phyloP scores from a whole-genome alignment of 352 stramenopile species.

The Phytophthora europaea region DNA sequence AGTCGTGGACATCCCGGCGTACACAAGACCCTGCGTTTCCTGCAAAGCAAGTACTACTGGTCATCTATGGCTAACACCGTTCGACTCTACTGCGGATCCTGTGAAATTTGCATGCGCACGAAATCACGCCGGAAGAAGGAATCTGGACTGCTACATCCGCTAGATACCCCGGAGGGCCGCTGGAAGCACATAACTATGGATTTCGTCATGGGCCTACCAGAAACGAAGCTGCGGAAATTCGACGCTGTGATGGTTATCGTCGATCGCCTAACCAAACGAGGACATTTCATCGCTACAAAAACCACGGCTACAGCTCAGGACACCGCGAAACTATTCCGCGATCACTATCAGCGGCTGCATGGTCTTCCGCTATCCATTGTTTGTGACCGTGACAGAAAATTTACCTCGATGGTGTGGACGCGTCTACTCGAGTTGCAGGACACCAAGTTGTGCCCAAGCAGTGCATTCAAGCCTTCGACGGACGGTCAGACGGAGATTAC shows the following conservation, averaged over 20 bases:
- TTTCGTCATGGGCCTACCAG: not conserved
- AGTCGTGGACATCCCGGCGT: slow-evolving; percentile 7
- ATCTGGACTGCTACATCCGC: not conserved
- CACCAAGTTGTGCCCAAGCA: not conserved
- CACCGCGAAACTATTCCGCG: not conserved
- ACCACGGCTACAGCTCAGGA: slow-evolving; percentile 7
- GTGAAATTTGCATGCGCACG: slow-evolving; percentile 10
- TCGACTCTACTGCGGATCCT: not conserved
- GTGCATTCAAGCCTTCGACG: slow-evolving; percentile 13
- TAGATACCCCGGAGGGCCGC: not conserved
- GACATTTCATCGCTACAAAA: slow-evolving; percentile 12
- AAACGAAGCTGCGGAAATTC: not conserved
- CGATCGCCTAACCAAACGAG: slow-evolving; percentile 18
- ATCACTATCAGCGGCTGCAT: slow-evolving; percentile 9
- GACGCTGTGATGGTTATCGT: slow-evolving; percentile 16
- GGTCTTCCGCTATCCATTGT: slow-evolving; percentile 10
- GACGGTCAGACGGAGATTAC: slow-evolving; percentile 19
- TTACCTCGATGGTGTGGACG: slow-evolving; percentile 11
- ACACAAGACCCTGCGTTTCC: not conserved
- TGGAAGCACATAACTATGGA: slow-evolving; percentile 21
- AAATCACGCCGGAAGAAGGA: slow-evolving; percentile 8
- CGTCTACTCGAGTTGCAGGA: slow-evolving; percentile 1
- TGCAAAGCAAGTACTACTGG: slow-evolving; percentile 15
- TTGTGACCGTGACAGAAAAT: slow-evolving; percentile 16
- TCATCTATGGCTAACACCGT: not conserved